Conservation (phyloP, 495 filamentous ascomycete species). For the Sordaria brevicollis region DNA sequence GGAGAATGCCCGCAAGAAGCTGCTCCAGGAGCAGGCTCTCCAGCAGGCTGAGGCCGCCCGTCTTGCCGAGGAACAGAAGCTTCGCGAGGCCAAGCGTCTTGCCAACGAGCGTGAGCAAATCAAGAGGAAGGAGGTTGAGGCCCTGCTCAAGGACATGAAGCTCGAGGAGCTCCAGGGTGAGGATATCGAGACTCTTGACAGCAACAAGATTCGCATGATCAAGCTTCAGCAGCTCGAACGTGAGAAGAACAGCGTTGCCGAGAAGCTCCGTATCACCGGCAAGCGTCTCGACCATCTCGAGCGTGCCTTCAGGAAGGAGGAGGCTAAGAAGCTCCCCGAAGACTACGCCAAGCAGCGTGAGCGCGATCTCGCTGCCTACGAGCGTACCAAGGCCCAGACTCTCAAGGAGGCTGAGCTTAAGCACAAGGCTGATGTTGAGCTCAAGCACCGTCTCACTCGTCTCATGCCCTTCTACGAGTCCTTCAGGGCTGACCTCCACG, state of each 20-base stretch:
- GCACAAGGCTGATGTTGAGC: conserved; percentile 76
- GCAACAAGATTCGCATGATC: conserved; percentile 78
- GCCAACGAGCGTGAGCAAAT: conserved; percentile 86
- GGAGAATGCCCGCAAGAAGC: conserved; percentile 80
- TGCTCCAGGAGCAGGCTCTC: conserved; percentile 70
- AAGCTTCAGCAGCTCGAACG: conserved; percentile 93
- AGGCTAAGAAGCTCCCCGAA: conserved; percentile 77
- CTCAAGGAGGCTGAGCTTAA: conserved; percentile 72
- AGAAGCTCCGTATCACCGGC: conserved; percentile 80
- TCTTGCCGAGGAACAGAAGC: conserved; percentile 78
- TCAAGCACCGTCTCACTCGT: conserved; percentile 82
- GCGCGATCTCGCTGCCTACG: conserved; percentile 69
- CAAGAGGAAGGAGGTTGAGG: conserved; percentile 86
- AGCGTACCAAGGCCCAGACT: conserved; percentile 62
- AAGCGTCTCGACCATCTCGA: conserved; percentile 97
- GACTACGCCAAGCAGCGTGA: conserved; percentile 83
- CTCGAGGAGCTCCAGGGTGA: conserved; percentile 73
- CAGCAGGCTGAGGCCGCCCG: conserved; percentile 81
- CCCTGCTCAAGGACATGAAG: conserved; percentile 90
- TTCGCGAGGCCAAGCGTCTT: conserved; percentile 80
- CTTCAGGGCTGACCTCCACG: conserved; percentile 68
- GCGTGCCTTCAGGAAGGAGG: conserved; percentile 90
- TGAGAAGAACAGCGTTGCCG: conserved; percentile 89
- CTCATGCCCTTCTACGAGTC: conserved; percentile 71
- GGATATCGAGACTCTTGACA: conserved; percentile 70